These are phyloP conservation scores for Mallotus repandus DNA, from an alignment of 441 rosid species.

Conservation along the genomic window DNA sequence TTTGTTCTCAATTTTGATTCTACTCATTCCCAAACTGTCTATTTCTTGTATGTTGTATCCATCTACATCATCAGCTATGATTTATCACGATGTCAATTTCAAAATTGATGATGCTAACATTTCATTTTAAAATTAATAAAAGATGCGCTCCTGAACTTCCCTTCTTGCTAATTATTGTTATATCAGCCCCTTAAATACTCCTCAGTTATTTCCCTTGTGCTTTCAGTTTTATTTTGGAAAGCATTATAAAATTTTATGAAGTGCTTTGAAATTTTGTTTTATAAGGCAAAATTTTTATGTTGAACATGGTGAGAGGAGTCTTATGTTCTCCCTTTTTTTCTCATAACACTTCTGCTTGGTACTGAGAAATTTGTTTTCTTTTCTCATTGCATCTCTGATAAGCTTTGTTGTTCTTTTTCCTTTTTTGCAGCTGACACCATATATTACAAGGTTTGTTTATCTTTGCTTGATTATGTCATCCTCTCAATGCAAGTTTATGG, in stretches of 20 bases:
- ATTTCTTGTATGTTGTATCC: background rate
- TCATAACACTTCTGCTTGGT: background rate
- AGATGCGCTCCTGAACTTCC: background rate
- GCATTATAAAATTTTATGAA: background rate
- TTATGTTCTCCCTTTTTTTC: background rate
- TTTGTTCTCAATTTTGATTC: background rate
- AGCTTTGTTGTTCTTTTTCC: conserved; percentile 14
- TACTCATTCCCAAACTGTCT: background rate
- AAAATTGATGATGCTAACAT: too few relatives aligned
- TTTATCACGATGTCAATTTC: background rate
- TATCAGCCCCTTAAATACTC: background rate
- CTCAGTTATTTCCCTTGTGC: background rate
- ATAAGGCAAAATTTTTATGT: background rate
- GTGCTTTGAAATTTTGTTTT: background rate
- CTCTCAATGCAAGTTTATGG: conserved; percentile 1
- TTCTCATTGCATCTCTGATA: conserved; percentile 19
- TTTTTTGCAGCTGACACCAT: conserved; percentile 59
- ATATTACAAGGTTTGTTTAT: conserved; percentile 64
- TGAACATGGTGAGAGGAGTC: background rate
- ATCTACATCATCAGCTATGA: background rate
- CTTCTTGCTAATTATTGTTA: background rate
- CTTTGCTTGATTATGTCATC: conserved; percentile 17
- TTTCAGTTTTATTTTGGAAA: background rate
- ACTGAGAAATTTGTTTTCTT: background rate
- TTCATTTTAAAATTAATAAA: background rate